Percentiles rank a stretch among this genome's conserved stretches.
These are phyloP conservation scores for rapeseed (Brassica napus) DNA, from an alignment of 345 rosid genomes.

Conservation along the genomic window DNA sequence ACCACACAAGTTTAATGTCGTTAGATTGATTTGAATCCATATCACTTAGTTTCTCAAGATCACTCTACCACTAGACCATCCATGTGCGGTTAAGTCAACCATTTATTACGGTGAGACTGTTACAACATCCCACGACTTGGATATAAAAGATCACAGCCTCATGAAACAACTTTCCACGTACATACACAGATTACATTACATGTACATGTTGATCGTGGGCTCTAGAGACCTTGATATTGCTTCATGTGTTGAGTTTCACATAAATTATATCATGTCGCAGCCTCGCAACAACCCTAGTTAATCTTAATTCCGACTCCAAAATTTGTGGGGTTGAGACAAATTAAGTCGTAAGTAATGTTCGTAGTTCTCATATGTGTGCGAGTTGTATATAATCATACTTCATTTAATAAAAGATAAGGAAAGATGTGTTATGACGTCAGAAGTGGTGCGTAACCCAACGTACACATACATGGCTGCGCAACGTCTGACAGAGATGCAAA, in stretches of 20 bases:
- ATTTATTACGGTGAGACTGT: not conserved
- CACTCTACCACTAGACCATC: too few species aligned
- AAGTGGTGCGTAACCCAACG: not conserved
- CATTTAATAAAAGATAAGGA: not conserved
- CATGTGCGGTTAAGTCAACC: too few species aligned
- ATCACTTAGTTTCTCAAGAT: too few species aligned
- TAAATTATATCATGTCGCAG: not conserved
- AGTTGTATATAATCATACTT: not conserved
- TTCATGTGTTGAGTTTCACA: not conserved
- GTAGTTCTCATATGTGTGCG: not conserved
- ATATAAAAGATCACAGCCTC: not conserved
- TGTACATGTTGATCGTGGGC: not conserved
- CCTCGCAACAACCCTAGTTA: not conserved
- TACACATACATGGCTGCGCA: not conserved
- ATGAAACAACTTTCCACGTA: not conserved
- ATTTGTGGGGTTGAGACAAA: not conserved
- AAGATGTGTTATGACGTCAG: not conserved
- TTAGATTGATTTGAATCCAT: too few species aligned
- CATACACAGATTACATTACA: not conserved
- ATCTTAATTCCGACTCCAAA: not conserved
- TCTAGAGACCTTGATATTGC: not conserved
- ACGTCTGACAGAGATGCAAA: not conserved
- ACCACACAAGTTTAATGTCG: too few species aligned
- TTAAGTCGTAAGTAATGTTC: not conserved
- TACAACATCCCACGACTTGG: not conserved